Conservation (phyloP, 306 rosid species). For the Crataegus laevigata region DNA sequence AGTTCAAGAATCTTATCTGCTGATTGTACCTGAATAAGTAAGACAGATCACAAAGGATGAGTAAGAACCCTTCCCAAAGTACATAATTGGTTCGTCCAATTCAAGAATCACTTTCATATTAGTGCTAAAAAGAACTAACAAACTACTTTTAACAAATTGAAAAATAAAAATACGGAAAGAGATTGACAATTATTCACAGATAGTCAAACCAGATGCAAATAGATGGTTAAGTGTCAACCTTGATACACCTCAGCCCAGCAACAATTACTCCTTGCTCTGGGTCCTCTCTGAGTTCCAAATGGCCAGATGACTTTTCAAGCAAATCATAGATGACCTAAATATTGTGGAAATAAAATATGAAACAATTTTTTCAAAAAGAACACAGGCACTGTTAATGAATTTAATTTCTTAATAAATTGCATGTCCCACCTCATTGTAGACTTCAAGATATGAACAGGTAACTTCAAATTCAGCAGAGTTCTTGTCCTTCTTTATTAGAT, state of each 20-base stretch:
- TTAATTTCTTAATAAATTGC: neutral
- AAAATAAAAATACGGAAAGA: neutral
- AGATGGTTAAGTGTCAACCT: slow-evolving; percentile 30
- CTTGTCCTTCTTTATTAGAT: slow-evolving; percentile 40
- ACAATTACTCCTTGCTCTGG: slow-evolving; percentile 54
- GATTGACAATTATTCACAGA: neutral
- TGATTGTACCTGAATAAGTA: slow-evolving; percentile 46
- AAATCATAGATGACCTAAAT: slow-evolving; percentile 56
- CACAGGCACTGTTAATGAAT: neutral
- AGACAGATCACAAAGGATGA: neutral
- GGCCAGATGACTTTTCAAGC: slow-evolving; percentile 58
- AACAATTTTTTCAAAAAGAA: neutral
- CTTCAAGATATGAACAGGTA: slow-evolving; percentile 63
- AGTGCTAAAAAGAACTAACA: neutral
- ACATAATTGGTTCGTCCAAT: neutral
- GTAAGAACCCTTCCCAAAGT: neutral
- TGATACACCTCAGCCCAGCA: slow-evolving; percentile 51
- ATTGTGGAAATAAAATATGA: neutral
- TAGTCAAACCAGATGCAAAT: neutral
- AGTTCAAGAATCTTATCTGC: slow-evolving; percentile 64
- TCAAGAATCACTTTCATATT: neutral
- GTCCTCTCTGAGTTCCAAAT: slow-evolving; percentile 65
- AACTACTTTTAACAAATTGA: neutral
- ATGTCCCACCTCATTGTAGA: slow-evolving; percentile 44
- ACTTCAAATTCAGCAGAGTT: slow-evolving; percentile 51